Evolutionary conservation across 2,329 filamentous ascomycete species (phyloP).

Genomic region (Alternaria novae-zelandiae): DNA sequence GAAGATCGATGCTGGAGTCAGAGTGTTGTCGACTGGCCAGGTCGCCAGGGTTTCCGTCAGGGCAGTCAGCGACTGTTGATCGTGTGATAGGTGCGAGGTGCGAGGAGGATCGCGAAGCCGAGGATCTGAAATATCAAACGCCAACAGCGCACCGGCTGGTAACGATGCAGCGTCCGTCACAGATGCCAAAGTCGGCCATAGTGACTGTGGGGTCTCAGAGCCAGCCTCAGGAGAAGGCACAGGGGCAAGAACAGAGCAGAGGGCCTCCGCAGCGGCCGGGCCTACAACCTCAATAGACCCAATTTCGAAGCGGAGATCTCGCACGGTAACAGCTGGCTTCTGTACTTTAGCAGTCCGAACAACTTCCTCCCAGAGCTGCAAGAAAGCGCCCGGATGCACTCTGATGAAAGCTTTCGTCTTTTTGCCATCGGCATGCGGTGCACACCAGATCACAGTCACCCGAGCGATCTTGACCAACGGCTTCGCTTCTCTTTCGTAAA

Average conservation of each 20-base stretch:
- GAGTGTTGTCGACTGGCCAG: constrained; percentile 70
- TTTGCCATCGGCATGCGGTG: constrained; percentile 23
- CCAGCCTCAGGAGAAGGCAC: constrained; percentile 14
- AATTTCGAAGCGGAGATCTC: constrained; percentile 75
- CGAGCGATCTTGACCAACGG: constrained; percentile 69
- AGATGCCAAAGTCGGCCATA: constrained; percentile 39
- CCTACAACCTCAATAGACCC: constrained; percentile 74
- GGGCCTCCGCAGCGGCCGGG: constrained; percentile 78
- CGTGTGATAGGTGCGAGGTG: constrained; percentile 47
- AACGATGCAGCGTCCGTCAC: constrained; percentile 64
- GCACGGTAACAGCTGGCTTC: constrained; percentile 67
- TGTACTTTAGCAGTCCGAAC: constrained; percentile 64
- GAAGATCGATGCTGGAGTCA: constrained; percentile 65
- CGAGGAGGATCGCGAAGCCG: constrained; percentile 78
- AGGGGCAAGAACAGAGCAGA: constrained; percentile 72
- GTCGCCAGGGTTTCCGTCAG: constrained; percentile 67
- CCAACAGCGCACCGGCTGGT: constrained; percentile 72
- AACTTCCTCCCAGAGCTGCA: constrained; percentile 71
- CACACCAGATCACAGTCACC: constrained; percentile 77
- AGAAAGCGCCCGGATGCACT: constrained; percentile 81
- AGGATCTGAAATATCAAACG: constrained; percentile 79
- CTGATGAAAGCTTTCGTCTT: constrained; percentile 70
- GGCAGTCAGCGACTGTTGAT: constrained; percentile 32
- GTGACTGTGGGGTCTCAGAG: constrained; percentile 42
- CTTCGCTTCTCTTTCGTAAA: constrained; percentile 61